Percentiles rank a stretch among this genome's conserved stretches.
Evolutionary conservation across 441 rosid genomes (phyloP).

Genomic region (Eutrema salsugineum): DNA sequence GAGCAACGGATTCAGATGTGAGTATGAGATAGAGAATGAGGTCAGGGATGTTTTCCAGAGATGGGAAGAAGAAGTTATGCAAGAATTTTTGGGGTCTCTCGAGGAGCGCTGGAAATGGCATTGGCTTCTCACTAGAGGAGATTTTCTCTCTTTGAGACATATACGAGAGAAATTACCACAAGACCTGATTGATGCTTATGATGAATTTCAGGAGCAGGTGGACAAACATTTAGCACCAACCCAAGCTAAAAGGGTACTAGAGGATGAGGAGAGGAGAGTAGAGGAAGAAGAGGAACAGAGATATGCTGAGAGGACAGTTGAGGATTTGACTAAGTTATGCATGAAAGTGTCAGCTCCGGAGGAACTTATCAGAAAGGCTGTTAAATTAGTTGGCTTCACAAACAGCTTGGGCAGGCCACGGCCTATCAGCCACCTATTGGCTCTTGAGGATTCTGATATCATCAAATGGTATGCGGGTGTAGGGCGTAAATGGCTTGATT

Average conservation of each 20-base stretch:
- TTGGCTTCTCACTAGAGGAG: slow-evolving; percentile 67
- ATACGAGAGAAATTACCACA: slow-evolving; percentile 73
- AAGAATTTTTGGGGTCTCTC: slow-evolving; percentile 63
- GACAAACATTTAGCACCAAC: slow-evolving; percentile 63
- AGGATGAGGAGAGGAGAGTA: slow-evolving; percentile 57
- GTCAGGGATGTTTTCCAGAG: slow-evolving; percentile 51
- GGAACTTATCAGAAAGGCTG: slow-evolving; percentile 71
- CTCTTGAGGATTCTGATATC: slow-evolving; percentile 81
- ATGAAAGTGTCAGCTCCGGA: slow-evolving; percentile 82
- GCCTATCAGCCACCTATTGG: slow-evolving; percentile 59
- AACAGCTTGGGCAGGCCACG: slow-evolving; percentile 93
- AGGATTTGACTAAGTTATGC: slow-evolving; percentile 70
- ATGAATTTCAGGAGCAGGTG: slow-evolving; percentile 75
- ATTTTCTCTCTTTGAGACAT: slow-evolving; percentile 70
- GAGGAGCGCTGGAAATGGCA: slow-evolving; percentile 82
- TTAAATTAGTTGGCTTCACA: slow-evolving; percentile 78
- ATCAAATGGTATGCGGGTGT: slow-evolving; percentile 92
- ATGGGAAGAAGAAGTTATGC: slow-evolving; percentile 78
- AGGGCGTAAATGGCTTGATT: slow-evolving; percentile 88
- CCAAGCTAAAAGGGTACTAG: slow-evolving; percentile 52
- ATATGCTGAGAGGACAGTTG: slow-evolving; percentile 63
- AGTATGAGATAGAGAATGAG: slow-evolving; percentile 57
- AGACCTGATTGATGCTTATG: slow-evolving; percentile 69
- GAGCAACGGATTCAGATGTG: slow-evolving; percentile 47
- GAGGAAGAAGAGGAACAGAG: slow-evolving; percentile 60